phyloP scores from a whole-genome alignment of 2,329 filamentous ascomycete genomes.

The Ilyonectria robusta region DNA sequence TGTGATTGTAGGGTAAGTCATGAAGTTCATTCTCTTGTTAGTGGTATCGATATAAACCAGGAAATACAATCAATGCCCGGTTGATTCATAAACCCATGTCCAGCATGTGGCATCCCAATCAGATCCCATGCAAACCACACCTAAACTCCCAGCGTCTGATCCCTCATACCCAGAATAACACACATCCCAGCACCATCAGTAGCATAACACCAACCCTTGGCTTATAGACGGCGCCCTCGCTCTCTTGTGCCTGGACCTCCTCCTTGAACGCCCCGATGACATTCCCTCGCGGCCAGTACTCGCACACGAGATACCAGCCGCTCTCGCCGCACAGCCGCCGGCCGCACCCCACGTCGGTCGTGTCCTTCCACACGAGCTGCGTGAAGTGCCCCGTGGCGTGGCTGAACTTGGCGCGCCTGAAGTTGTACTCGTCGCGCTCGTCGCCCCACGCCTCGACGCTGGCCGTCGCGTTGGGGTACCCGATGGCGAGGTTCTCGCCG shows the following conservation, averaged over 20 bases:
- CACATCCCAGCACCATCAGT: slow-evolving; percentile 33
- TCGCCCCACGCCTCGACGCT: slow-evolving; percentile 77
- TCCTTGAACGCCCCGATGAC: slow-evolving; percentile 66
- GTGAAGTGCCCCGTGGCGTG: slow-evolving; percentile 79
- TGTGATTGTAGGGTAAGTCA: background rate
- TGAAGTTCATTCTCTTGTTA: slow-evolving; percentile 3
- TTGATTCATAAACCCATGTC: slow-evolving; percentile 23
- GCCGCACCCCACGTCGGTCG: slow-evolving; percentile 71
- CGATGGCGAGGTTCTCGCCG: slow-evolving; percentile 82
- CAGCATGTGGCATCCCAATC: slow-evolving; percentile 28
- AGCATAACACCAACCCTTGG: slow-evolving; percentile 35
- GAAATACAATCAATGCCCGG: slow-evolving; percentile 23
- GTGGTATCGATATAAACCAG: slow-evolving; percentile 11
- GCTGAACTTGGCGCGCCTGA: slow-evolving; percentile 67
- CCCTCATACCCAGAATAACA: slow-evolving; percentile 33
- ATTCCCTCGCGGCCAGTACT: slow-evolving; percentile 79
- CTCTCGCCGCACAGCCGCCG: slow-evolving; percentile 58
- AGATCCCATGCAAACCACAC: slow-evolving; percentile 2
- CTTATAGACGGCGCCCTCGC: slow-evolving; percentile 17
- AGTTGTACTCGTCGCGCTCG: slow-evolving; percentile 70
- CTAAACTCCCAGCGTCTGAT: background rate
- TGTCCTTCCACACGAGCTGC: slow-evolving; percentile 79
- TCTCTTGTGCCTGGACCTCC: slow-evolving; percentile 47
- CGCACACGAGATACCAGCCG: slow-evolving; percentile 78
- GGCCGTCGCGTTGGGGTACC: slow-evolving; percentile 71